These are phyloP conservation scores for Tetradesmus lagerheimii DNA, from an alignment of 139 green algal species.

Conservation along the genomic window DNA sequence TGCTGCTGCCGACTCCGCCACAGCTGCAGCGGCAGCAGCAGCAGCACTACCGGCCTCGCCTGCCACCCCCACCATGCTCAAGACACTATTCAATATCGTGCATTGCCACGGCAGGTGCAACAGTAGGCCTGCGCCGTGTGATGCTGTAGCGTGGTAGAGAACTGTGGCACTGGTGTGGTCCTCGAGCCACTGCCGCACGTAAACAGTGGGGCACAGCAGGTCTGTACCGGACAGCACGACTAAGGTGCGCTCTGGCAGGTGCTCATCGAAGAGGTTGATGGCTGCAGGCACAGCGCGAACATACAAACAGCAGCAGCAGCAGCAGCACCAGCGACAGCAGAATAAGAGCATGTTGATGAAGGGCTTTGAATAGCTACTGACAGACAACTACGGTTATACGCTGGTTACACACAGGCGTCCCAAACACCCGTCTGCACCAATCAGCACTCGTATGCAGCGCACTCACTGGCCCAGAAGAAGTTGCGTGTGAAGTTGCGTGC, in stretches of 20 bases:
- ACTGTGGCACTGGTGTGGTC: slow-evolving; percentile 2
- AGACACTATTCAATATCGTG: neutral
- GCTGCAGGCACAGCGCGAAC: neutral
- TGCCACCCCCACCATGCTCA: neutral
- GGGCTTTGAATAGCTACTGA: too few species aligned
- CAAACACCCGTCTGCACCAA: too few species aligned
- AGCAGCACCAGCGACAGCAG: neutral
- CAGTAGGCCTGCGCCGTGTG: slow-evolving; percentile 34
- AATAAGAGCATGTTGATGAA: too few species aligned
- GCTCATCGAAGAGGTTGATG: slow-evolving; percentile 43
- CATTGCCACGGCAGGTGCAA: slow-evolving; percentile 22
- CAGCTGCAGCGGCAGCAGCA: slow-evolving; percentile 1
- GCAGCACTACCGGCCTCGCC: neutral
- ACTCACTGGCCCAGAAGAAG: slow-evolving; percentile 49
- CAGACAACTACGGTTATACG: too few species aligned
- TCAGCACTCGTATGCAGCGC: too few species aligned
- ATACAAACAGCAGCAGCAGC: neutral
- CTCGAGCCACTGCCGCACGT: slow-evolving; percentile 38
- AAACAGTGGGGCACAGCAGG: slow-evolving; percentile 31
- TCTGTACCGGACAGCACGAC: slow-evolving; percentile 42
- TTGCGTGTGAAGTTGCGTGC: slow-evolving; percentile 34
- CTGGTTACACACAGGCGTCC: too few species aligned
- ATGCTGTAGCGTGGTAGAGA: slow-evolving; percentile 31
- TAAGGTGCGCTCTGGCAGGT: slow-evolving; percentile 35
- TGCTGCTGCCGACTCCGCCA: neutral